phyloP scores from a whole-genome alignment of 2,329 filamentous ascomycete genomes.

The Botryosphaeria agaves region DNA sequence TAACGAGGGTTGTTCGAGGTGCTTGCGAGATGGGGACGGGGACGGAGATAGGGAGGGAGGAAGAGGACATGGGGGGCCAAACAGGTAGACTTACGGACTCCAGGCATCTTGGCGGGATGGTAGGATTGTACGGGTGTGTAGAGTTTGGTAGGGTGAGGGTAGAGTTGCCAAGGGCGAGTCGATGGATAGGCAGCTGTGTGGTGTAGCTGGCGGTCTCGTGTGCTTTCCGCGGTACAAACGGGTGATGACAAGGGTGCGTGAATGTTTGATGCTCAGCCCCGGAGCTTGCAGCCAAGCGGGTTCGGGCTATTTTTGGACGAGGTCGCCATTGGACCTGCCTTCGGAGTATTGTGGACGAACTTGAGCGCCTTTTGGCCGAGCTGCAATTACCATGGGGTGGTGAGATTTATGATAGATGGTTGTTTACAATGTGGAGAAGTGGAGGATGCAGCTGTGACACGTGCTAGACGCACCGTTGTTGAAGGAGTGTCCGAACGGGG shows the following conservation, averaged over 20 bases:
- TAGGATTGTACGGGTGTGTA: not conserved
- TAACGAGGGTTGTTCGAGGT: not conserved
- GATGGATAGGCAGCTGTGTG: not conserved
- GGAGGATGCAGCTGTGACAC: too few species aligned
- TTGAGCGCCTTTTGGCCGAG: too few species aligned
- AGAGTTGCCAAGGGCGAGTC: not conserved
- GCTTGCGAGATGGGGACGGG: not conserved
- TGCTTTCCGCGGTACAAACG: not conserved
- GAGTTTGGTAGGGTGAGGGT: not conserved
- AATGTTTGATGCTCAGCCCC: not conserved
- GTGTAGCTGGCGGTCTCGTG: not conserved
- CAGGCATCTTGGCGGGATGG: constrained; percentile 4
- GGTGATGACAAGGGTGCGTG: not conserved
- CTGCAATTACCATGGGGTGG: too few species aligned
- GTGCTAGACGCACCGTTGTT: too few species aligned
- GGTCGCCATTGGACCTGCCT: too few species aligned
- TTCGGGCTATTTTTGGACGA: constrained; percentile 1
- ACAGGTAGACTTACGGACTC: constrained; percentile 5
- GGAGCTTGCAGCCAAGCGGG: not conserved
- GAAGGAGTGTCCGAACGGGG: too few species aligned
- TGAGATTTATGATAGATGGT: too few species aligned
- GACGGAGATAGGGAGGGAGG: too few species aligned
- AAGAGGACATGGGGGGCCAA: not conserved
- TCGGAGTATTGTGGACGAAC: too few species aligned
- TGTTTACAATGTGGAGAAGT: too few species aligned